Percentiles rank a stretch among this genome's conserved stretches.
These are phyloP conservation scores for Lathyrus sativus DNA, from an alignment of 306 rosid genomes.

Conservation along the genomic window DNA sequence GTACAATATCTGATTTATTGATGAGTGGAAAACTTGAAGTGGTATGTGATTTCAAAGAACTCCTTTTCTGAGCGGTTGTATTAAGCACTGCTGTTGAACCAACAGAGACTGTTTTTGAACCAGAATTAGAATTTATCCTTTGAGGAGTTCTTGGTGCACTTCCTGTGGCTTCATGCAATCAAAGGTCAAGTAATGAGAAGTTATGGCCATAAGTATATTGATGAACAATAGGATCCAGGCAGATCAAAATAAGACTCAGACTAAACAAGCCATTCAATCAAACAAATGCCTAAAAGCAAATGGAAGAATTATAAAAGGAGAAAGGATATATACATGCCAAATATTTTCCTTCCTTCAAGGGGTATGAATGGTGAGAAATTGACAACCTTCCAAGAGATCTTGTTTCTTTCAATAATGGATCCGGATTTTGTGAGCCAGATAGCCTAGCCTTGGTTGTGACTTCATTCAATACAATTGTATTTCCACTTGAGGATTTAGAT, in stretches of 20 bases:
- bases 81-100: slow-evolving; percentile 63
- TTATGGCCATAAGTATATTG: slow-evolving; percentile 25
- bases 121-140: slow-evolving; percentile 66
- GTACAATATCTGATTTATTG: slow-evolving; percentile 75
- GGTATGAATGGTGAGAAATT: slow-evolving; percentile 84
- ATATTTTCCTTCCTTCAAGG: slow-evolving; percentile 73
- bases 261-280: slow-evolving; percentile 33
- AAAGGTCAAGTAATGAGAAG: slow-evolving; percentile 43
- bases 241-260: slow-evolving; percentile 32
- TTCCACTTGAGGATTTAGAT: slow-evolving; percentile 72
- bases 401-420: slow-evolving; percentile 75
- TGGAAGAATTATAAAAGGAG: slow-evolving; percentile 21
- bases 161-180: slow-evolving; percentile 80
- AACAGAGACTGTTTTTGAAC: slow-evolving; percentile 59
- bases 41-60: slow-evolving; percentile 61
- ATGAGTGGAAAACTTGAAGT: slow-evolving; percentile 52
- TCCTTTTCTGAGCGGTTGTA: slow-evolving; percentile 65
- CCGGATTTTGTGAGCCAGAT: slow-evolving; percentile 78
- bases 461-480: slow-evolving; percentile 63
- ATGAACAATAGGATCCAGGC: slow-evolving; percentile 27
- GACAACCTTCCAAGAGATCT: slow-evolving; percentile 89
- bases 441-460: slow-evolving; percentile 61
- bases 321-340: slow-evolving; percentile 68
- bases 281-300: slow-evolving; percentile 6
- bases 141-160: slow-evolving; percentile 92